Evolutionary conservation across 768 basidiomycete genomes (phyloP), one percentile per base, ranked within the genome.

Genomic region (Suillus discolor): DNA sequence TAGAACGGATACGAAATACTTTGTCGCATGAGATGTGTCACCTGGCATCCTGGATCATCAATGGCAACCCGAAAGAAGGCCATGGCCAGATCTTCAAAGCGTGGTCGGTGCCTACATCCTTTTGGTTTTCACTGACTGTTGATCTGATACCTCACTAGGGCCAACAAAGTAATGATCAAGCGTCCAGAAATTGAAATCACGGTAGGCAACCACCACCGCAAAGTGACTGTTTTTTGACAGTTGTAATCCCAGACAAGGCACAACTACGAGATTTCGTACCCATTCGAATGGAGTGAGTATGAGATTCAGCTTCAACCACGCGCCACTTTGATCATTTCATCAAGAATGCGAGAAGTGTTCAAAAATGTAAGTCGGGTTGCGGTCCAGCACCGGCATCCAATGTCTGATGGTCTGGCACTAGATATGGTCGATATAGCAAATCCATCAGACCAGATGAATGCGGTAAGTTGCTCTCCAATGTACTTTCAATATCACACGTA

Each of bases 21-120:
- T 78, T 96, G 15, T 88, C 92, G 38, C 94, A 96, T 70, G 94
- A 96, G 75, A 94, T 96, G 93, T 96, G 94, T 71, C 94, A 96
- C 78, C 76, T 96, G 41, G 94, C 94, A 3, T 86, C 86, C 64
- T 96, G 94, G 94, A 79, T 92, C 28, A 92, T 96, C 63, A 86
- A 90, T 72, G 79, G 83, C 20, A 82, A 87, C 12, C 84, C 88
- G 5, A 86, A 86, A 65, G 92, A 93, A 73, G 85, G 83, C 8
- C 93, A 96, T 69, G 93, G 93, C 8, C 81, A 77, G 51, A 77
- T 87, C 16, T 95, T 89, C 79, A 91, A 91, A 71, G 75, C 74
- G 59, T 95, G 93, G 93, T 91, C 65, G 64, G 83, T 69, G 34
- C 57, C 11, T 42, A 54, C 15, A 31, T 53, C 57, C 3, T 51